Evolutionary conservation across 2,329 filamentous ascomycete genomes (phyloP).

Genomic region (Ophiocordyceps camponoti-rufipedis): DNA sequence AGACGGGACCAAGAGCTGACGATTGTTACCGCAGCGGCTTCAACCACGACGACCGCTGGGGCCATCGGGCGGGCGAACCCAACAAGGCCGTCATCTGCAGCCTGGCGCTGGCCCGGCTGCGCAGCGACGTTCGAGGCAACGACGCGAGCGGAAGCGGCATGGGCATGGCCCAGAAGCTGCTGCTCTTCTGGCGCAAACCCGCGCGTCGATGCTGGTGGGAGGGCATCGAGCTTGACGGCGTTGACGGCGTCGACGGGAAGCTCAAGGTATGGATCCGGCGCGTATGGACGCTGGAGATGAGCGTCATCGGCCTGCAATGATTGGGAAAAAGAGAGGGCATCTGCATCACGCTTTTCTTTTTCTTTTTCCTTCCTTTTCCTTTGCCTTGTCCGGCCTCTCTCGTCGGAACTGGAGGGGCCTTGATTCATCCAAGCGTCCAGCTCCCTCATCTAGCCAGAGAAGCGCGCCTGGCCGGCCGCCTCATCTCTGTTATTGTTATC

Average conservation of each 20-base stretch:
- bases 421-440: too few species aligned
- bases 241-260: conserved; percentile 79
- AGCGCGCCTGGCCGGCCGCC: too few species aligned
- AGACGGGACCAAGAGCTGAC: not conserved
- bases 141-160: conserved; percentile 61
- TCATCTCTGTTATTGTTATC: too few species aligned
- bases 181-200: conserved; percentile 96
- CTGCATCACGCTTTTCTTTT: not conserved
- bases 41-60: conserved; percentile 89
- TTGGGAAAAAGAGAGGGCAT: not conserved
- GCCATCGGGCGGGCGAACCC: conserved; percentile 89
- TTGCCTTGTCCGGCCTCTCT: too few species aligned
- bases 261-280: conserved; percentile 96
- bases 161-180: conserved; percentile 94
- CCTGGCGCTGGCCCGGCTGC: conserved; percentile 76
- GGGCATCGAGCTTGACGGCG: conserved; percentile 74
- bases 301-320: conserved; percentile 57
- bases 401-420: too few species aligned
- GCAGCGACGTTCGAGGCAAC: conserved; percentile 77
- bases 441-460: too few species aligned
- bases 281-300: conserved; percentile 98
- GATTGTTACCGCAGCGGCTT: conserved; percentile 49
- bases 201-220: conserved; percentile 98
- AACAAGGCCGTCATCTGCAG: conserved; percentile 98
- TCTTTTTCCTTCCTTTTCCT: not conserved